Percentiles rank a stretch among this genome's conserved stretches.
Conservation (phyloP, 306 rosid species). For the Rosa chinensis region DNA sequence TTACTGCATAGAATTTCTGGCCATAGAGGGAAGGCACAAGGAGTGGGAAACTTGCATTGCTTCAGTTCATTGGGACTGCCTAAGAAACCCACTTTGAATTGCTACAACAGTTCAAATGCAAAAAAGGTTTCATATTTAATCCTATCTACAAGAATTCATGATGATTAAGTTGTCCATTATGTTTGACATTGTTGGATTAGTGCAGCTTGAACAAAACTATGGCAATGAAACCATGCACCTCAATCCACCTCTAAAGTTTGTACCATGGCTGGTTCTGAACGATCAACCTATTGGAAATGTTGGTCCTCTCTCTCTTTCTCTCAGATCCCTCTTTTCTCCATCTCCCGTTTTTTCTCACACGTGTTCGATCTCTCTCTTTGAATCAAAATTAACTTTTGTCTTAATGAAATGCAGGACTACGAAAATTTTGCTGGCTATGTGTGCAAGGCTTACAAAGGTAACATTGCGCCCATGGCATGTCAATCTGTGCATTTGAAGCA, state of each 20-base stretch:
- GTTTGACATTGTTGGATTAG: neutral
- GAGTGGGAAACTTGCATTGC: too few species aligned
- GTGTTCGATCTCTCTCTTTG: neutral
- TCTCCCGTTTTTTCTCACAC: too few species aligned
- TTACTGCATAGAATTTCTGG: constrained; percentile 42
- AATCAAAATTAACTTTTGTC: neutral
- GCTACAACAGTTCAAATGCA: too few species aligned
- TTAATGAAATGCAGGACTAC: constrained; percentile 46
- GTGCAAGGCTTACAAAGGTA: constrained; percentile 59
- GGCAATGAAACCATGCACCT: constrained; percentile 64
- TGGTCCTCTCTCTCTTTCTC: constrained; percentile 12
- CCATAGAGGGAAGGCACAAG: too few species aligned
- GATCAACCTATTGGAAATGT: constrained; percentile 71
- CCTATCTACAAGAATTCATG: too few species aligned
- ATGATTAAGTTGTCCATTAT: too few species aligned
- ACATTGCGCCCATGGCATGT: constrained; percentile 48
- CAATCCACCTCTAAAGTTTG: constrained; percentile 62
- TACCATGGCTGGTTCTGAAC: constrained; percentile 89
- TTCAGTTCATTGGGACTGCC: too few species aligned
- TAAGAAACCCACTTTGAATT: too few species aligned
- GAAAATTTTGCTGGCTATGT: constrained; percentile 50
- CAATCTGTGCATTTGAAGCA: constrained; percentile 29
- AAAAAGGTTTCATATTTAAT: too few species aligned
- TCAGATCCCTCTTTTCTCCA: too few species aligned
- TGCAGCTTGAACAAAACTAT: constrained; percentile 57